Conservation (phyloP, 176 grass and related monocot species). For the Zea mays region Zm-B73-REFERENCE-NAM-5.0 NC_050105.1:7914001-7914500, state of each 20-base stretch:
- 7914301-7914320: conserved; percentile 7
- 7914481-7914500: conserved; percentile 92
- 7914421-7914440: conserved; percentile 57
- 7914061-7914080: conserved; percentile 94
- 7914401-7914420: conserved; percentile 17
- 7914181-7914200: conserved; percentile 98
- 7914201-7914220: conserved; percentile 97
- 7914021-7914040: conserved; percentile 33
- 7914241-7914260: conserved; percentile 26
- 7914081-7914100: conserved; percentile 88
- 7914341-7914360: background rate
- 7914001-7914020: conserved; percentile 11
- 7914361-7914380: background rate
- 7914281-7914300: background rate
- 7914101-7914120: conserved; percentile 55
- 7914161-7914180: conserved; percentile 87
- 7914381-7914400: background rate
- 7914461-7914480: conserved; percentile 93
- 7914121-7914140: conserved; percentile 92
- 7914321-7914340: conserved; percentile 13
- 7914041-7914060: conserved; percentile 87
- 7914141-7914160: conserved; percentile 89
- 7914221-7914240: conserved; percentile 65
- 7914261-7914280: conserved; percentile 10
- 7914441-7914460: conserved; percentile 99